Conservation (phyloP, 495 filamentous ascomycete genomes). For the Hyaloscypha bicolor region DNA sequence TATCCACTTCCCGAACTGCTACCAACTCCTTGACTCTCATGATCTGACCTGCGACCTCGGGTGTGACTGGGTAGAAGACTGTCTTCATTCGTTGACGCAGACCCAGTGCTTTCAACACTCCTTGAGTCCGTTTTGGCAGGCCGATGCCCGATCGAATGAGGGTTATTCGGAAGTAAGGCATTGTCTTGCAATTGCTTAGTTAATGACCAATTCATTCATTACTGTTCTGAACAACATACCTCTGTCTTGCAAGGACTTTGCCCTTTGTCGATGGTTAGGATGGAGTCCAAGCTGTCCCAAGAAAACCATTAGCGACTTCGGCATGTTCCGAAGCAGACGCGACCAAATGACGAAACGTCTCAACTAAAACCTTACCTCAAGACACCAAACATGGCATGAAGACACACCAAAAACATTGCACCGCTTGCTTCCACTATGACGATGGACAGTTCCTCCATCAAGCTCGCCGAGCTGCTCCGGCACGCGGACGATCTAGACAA, state of each 20-base stretch:
- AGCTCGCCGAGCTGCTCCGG: constrained; percentile 73
- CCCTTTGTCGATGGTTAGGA: constrained; percentile 2
- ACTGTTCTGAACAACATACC: constrained; percentile 10
- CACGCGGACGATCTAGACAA: constrained; percentile 92
- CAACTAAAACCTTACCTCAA: constrained; percentile 2
- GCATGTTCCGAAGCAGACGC: background rate
- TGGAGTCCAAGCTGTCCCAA: background rate
- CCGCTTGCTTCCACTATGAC: constrained; percentile 19
- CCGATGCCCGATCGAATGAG: constrained; percentile 93
- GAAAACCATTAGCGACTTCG: background rate
- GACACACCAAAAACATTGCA: background rate
- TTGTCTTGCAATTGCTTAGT: constrained; percentile 43
- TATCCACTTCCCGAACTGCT: constrained; percentile 78
- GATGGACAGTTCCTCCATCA: constrained; percentile 61
- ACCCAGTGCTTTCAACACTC: constrained; percentile 86
- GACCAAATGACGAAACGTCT: constrained; percentile 15
- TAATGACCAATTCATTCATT: constrained; percentile 6
- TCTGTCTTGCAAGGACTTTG: constrained; percentile 7
- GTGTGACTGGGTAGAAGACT: constrained; percentile 88
- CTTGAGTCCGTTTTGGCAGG: constrained; percentile 77
- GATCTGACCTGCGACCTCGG: constrained; percentile 89
- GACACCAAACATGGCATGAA: constrained; percentile 24
- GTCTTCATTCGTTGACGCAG: constrained; percentile 84
- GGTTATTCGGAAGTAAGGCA: constrained; percentile 95
- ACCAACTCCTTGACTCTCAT: constrained; percentile 98